Percentiles rank a stretch among this genome's conserved stretches.
phyloP scores from a whole-genome alignment of 495 filamentous ascomycete species.

The Copromyces sp. region DNA sequence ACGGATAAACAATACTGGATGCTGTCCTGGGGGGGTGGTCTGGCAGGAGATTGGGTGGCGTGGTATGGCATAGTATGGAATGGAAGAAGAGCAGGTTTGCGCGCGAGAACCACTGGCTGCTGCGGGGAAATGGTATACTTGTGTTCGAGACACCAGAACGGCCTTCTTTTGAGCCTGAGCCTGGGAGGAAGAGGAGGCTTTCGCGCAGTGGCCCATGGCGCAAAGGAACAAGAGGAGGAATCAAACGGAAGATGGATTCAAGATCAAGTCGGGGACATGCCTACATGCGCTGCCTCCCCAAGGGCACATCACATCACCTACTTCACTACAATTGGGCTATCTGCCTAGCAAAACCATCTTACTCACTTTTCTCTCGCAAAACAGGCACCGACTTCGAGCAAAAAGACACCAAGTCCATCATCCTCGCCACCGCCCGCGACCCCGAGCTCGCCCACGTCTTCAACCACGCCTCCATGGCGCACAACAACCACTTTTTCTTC shows the following conservation, averaged over 20 bases:
- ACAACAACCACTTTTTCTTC: constrained; percentile 98
- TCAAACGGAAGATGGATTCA: neutral
- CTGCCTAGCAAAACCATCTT: neutral
- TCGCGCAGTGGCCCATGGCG: neutral
- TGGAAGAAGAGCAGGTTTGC: neutral
- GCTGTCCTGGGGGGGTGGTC: neutral
- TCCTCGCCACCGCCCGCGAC: constrained; percentile 68
- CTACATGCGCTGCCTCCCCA: neutral
- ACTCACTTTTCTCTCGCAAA: constrained; percentile 1
- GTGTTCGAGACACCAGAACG: neutral
- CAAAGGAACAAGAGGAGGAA: neutral
- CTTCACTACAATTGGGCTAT: neutral
- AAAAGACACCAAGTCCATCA: constrained; percentile 50
- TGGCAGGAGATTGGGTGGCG: neutral
- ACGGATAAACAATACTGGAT: neutral
- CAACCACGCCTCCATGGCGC: constrained; percentile 91
- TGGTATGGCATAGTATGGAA: neutral
- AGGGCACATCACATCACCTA: neutral
- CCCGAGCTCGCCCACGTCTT: constrained; percentile 67
- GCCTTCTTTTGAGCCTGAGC: neutral
- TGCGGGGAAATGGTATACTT: neutral
- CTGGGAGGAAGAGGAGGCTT: neutral
- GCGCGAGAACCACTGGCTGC: neutral
- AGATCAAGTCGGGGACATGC: neutral
- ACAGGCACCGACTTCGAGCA: constrained; percentile 50